Base-by-base conservation (phyloP, 116 monocot species). In the Dioscorea cayenensis region DNA sequence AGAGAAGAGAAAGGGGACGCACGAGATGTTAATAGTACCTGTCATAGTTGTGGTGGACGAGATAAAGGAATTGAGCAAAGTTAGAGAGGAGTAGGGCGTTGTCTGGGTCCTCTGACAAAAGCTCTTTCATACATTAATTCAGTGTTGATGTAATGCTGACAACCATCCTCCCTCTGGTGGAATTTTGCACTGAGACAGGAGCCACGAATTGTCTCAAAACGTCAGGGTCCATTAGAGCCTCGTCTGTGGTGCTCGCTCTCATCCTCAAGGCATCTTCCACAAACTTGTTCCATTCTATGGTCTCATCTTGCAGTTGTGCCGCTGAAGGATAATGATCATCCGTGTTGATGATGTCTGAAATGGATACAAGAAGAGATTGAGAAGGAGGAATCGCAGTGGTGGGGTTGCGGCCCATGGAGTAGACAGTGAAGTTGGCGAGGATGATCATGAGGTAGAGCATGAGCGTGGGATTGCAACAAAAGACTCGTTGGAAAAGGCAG, bases 381-480 rank as follows among this genome's bases (percentile, higher is more conserved):
- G 14, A 55, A 18, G 11, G 74, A 18, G 43, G 66, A 76, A 17
- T n/a, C 2, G 92, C 79, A 36, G 72, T 17, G 52, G 75, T 76
- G 32, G 70, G 51, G 71, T 23, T 23, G 43, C 59, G 6, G 69
- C 63, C 72, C 83, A 95, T 84, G 75, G 94, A 90, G 70, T 85
- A 74, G 60, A 94, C 85, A 60, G 90, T 82, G 87, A 87, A 95
- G 71, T 92, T 92, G 35, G 95, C 95, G 19, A 95, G 86, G 66
- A 92, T 92, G 52, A 95, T 89, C 87, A 95, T 92, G 62, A 95
- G 32, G 67, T 76, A 92, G 65, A 95, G 71, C 92, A 95, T 92
- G 72, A 95, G 84, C 17, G 85, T 78, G 3, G 96, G 96, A 0
- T 90, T 90, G 71, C 78, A 73, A 21, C 89, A 87, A 74, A 95